Conservation (phyloP, 768 basidiomycete species). For the Paxillus rubicundulus region DNA sequence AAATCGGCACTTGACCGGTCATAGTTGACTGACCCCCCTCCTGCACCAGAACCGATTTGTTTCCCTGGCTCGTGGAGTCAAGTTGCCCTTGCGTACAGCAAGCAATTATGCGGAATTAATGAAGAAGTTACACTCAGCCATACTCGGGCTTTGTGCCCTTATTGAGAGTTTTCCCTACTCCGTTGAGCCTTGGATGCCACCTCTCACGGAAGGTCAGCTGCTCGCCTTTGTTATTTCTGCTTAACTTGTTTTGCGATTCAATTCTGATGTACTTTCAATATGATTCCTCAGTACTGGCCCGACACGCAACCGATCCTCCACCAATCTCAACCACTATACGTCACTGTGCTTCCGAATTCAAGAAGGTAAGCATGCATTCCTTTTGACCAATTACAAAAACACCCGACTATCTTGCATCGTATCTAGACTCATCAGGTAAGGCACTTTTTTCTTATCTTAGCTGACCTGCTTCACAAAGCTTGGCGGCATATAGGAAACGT, state of each 20-base stretch:
- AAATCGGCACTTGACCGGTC: neutral
- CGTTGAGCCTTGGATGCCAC: constrained; percentile 89
- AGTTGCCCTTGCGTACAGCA: constrained; percentile 67
- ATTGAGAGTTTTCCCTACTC: constrained; percentile 96
- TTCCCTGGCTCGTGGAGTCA: constrained; percentile 53
- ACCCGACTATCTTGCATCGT: constrained; percentile 2
- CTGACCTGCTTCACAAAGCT: constrained; percentile 7
- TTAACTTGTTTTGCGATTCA: neutral
- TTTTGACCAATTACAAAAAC: constrained; percentile 2
- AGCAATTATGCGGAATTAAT: constrained; percentile 70
- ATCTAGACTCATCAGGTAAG: constrained; percentile 61
- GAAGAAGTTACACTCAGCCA: constrained; percentile 79
- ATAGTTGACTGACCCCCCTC: constrained; percentile 6
- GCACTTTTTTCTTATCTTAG: neutral
- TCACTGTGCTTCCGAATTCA: constrained; percentile 81
- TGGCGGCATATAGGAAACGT: constrained; percentile 63
- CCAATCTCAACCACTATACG: constrained; percentile 90
- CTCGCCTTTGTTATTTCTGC: neutral
- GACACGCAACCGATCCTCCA: constrained; percentile 79
- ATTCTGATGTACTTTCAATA: neutral
- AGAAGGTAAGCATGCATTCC: constrained; percentile 56
- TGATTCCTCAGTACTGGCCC: constrained; percentile 58
- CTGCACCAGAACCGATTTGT: constrained; percentile 73
- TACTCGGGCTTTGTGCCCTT: constrained; percentile 90
- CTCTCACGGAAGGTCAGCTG: constrained; percentile 67